Conservation (phyloP, 108 stramenopile species). For the Pseudonitzschia multistriata region DNA sequence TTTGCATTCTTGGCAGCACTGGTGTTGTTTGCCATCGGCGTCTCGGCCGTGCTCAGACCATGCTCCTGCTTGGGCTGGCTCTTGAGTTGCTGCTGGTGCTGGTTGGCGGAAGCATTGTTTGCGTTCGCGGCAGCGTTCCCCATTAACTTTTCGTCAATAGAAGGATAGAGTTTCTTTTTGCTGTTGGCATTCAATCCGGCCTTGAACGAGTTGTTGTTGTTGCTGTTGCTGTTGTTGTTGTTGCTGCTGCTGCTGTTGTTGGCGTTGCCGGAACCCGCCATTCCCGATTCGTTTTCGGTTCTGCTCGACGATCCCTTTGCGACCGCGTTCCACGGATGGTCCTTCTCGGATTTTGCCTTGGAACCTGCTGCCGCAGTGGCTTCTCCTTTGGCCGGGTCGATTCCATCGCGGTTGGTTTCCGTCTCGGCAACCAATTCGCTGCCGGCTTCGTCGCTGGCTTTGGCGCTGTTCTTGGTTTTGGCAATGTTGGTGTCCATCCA, state of each 20-base stretch:
- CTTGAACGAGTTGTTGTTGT: neutral
- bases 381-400: neutral
- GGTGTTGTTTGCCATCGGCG: constrained; percentile 8
- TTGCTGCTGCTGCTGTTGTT: no score
- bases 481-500: neutral
- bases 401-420: no score
- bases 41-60: neutral
- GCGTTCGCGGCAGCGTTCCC: neutral
- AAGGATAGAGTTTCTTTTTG: constrained; percentile 4
- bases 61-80: neutral
- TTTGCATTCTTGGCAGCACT: neutral
- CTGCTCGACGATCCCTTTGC: neutral
- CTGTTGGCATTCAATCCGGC: neutral
- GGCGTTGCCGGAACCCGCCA: neutral
- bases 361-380: neutral
- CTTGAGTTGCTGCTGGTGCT: neutral
- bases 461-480: constrained; percentile 1
- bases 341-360: neutral
- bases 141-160: constrained; percentile 6
- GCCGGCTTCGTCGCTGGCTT: neutral
- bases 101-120: neutral
- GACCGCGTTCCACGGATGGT: neutral
- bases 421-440: no score
- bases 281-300: neutral
- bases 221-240: neutral